Evolutionary conservation across 2,329 filamentous ascomycete genomes (phyloP), one percentile per base, ranked within the genome.

Genomic region (Penicillium carneum): DNA sequence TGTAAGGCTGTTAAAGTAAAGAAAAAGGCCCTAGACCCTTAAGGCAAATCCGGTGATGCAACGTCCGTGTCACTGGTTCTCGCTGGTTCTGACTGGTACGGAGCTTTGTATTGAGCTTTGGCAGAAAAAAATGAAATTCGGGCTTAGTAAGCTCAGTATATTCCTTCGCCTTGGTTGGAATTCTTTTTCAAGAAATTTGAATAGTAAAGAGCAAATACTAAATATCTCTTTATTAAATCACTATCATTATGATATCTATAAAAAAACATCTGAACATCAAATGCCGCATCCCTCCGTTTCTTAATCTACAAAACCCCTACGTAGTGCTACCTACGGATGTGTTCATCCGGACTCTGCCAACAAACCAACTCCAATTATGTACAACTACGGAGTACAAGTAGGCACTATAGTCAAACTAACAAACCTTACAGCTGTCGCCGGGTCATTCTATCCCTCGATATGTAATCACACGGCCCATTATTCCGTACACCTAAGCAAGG

Each of bases 401-500:
- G 36, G 26, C n/a, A 41, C 23, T 26, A 31, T 9, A 31, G 29
- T 31, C 29, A 31, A 31, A 9, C 29, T 31, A 31, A 31, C 29
- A 31, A 31, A 34, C 38, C 39, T 54, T 48, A 38, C 52, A 38
- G 38, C 42, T 31, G 33, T 43, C 36, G 55, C 29, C 42, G 41
- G 23, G 42, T 26, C 42, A 55, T 48, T 47, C 10, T 33, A 55
- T 42, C 23, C 34, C 20, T 20, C 12, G 18, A 18, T 26, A 14
- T 33, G 16, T 8, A 34, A 52, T 60, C 53, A 45, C 55, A 53
- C 36, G 23, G 4, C 26, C 36, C 39, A 65, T 69, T 64, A 64
- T 62, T 59, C 68, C 57, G 68, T 69, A 67, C 68, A 58, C 69
- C 68, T 63, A 69, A 59, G 68, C 61, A 70, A 68, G 67, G 67